Percentiles rank a stretch among this genome's conserved stretches.
Conservation (phyloP, 345 rosid species). For the Cardamine occulta region DNA sequence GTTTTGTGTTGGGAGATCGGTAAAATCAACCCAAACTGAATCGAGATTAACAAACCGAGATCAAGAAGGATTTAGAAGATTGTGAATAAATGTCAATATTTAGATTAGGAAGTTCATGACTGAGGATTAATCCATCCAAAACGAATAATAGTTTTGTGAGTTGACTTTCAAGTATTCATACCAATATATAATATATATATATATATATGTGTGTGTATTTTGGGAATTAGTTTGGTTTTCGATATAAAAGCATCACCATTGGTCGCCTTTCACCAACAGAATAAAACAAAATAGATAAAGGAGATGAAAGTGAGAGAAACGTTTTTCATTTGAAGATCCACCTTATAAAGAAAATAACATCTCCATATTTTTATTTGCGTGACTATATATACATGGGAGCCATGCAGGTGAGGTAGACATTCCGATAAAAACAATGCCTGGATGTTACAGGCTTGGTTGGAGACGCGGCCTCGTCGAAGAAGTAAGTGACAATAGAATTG, state of each 20-base stretch:
- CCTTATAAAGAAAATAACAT: not conserved
- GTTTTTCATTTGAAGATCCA: too few relatives aligned
- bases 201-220: constrained; percentile 35
- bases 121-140: not conserved
- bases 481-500: constrained; percentile 47
- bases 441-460: constrained; percentile 95
- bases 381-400: not conserved
- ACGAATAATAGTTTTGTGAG: not conserved
- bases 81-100: too few relatives aligned
- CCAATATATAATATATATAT: not conserved
- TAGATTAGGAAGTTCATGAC: too few relatives aligned
- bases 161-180: not conserved
- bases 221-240: too few relatives aligned
- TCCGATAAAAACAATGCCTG: constrained; percentile 95
- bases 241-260: too few relatives aligned
- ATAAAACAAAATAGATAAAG: too few relatives aligned
- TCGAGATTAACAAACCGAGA: too few relatives aligned
- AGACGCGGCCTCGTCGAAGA: constrained; percentile 85
- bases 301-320: too few relatives aligned
- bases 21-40: too few relatives aligned
- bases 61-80: too few relatives aligned
- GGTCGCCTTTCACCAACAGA: too few relatives aligned
- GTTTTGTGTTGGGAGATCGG: not conserved
- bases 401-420: constrained; percentile 81
- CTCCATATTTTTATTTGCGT: not conserved